phyloP scores from a whole-genome alignment of 2,329 filamentous ascomycete species.

The Fusarium miscanthi region DNA sequence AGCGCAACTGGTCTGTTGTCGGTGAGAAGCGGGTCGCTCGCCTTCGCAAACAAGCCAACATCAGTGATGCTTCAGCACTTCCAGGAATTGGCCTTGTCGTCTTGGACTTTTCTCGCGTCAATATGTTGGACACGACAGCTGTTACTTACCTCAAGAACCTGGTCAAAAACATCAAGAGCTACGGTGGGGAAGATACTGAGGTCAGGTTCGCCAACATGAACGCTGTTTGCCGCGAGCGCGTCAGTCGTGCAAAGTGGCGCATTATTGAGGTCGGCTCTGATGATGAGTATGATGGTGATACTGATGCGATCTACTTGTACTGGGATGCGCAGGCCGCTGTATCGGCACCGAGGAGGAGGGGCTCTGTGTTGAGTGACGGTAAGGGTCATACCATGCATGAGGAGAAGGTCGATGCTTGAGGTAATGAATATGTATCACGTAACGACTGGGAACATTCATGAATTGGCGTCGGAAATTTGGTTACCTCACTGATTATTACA shows the following conservation, averaged over 20 bases:
- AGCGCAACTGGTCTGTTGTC: slow-evolving; percentile 66
- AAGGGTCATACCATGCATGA: slow-evolving; percentile 26
- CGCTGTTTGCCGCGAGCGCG: slow-evolving; percentile 53
- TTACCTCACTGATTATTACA: neutral
- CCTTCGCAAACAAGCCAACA: slow-evolving; percentile 55
- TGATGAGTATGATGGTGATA: slow-evolving; percentile 7
- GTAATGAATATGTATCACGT: neutral
- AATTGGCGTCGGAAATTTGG: neutral
- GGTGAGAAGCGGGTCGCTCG: slow-evolving; percentile 59
- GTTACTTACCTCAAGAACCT: slow-evolving; percentile 61
- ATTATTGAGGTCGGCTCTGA: slow-evolving; percentile 24
- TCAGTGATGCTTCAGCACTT: slow-evolving; percentile 47
- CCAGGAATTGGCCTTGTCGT: slow-evolving; percentile 59
- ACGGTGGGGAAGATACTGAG: slow-evolving; percentile 58
- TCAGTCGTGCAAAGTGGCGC: slow-evolving; percentile 53
- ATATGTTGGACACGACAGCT: slow-evolving; percentile 65
- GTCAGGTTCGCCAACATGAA: slow-evolving; percentile 62
- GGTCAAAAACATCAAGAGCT: slow-evolving; percentile 59
- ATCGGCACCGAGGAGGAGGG: slow-evolving; percentile 30
- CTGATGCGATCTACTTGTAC: slow-evolving; percentile 24
- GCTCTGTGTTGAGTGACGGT: slow-evolving; percentile 18
- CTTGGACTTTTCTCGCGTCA: slow-evolving; percentile 63
- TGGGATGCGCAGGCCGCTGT: slow-evolving; percentile 31
- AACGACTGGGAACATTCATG: neutral
- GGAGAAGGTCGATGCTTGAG: slow-evolving; percentile 33